These are phyloP conservation scores for Rhizodiscina lignyota DNA, from an alignment of 495 filamentous ascomycete species.

Conservation along the genomic window DNA sequence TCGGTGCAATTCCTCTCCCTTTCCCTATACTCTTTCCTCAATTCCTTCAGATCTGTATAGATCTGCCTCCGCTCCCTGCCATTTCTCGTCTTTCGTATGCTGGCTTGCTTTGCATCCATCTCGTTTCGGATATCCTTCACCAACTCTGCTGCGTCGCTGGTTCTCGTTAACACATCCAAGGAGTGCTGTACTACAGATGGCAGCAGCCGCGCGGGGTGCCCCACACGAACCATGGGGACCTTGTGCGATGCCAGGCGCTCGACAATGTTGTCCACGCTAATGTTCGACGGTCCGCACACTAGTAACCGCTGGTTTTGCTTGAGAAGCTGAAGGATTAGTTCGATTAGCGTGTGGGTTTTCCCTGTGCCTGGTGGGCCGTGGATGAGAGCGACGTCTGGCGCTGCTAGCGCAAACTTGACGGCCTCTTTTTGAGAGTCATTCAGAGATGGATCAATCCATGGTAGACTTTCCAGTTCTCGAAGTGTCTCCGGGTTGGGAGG, in stretches of 20 bases:
- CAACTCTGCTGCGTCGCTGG: slow-evolving; percentile 73
- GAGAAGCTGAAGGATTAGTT: slow-evolving; percentile 78
- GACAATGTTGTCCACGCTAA: slow-evolving; percentile 98
- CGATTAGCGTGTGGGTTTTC: slow-evolving; percentile 94
- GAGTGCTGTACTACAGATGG: slow-evolving; percentile 80
- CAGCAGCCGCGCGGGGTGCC: slow-evolving; percentile 81
- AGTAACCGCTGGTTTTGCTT: slow-evolving; percentile 55
- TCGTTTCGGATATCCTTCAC: slow-evolving; percentile 84
- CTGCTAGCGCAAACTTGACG: slow-evolving; percentile 71
- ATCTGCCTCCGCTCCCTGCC: slow-evolving; percentile 68
- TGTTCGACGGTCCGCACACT: slow-evolving; percentile 91
- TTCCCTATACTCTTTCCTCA: slow-evolving; percentile 78
- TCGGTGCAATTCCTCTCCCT: slow-evolving; percentile 67
- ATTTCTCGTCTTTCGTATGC: slow-evolving; percentile 69
- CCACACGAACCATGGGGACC: slow-evolving; percentile 75
- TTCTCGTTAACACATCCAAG: slow-evolving; percentile 82
- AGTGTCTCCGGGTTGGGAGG: slow-evolving; percentile 24
- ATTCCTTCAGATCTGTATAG: slow-evolving; percentile 67
- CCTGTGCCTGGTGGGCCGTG: slow-evolving; percentile 94
- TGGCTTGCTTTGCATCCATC: slow-evolving; percentile 83
- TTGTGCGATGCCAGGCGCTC: slow-evolving; percentile 72
- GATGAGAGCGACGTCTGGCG: slow-evolving; percentile 75
- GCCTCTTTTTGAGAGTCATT: slow-evolving; percentile 89
- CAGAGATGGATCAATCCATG: slow-evolving; percentile 61
- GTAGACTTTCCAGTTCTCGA: slow-evolving; percentile 23